Evolutionary conservation across 495 filamentous ascomycete species (phyloP).

Genomic region (Rhypophila decipiens): DNA sequence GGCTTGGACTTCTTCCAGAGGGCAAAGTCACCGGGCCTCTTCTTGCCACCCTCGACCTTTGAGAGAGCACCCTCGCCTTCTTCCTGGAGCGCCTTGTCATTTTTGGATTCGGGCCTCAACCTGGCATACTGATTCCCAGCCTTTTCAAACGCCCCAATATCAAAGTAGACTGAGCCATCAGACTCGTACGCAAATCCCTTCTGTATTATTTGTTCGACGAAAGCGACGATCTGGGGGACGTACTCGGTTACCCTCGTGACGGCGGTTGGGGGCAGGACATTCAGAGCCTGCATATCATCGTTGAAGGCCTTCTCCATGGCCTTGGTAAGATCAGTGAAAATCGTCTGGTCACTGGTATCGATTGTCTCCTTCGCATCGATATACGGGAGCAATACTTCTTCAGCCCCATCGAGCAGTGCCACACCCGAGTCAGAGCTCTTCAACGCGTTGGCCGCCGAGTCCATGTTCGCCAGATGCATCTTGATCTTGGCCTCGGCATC

Average conservation of each 20-base stretch:
- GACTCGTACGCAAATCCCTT: constrained; percentile 84
- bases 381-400: constrained; percentile 74
- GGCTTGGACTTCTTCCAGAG: constrained; percentile 91
- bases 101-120: constrained; percentile 79
- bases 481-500: constrained; percentile 82
- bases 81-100: constrained; percentile 72
- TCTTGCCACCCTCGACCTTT: constrained; percentile 61
- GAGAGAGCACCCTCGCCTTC: constrained; percentile 86
- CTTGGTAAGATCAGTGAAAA: constrained; percentile 70
- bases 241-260: constrained; percentile 88
- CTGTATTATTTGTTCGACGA: constrained; percentile 68
- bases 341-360: constrained; percentile 63
- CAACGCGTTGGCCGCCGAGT: constrained; percentile 54
- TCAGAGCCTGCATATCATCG: constrained; percentile 77
- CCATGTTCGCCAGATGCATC: constrained; percentile 82
- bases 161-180: constrained; percentile 90
- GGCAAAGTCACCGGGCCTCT: constrained; percentile 75
- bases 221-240: constrained; percentile 65
- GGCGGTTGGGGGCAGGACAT: constrained; percentile 75
- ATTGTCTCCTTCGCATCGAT: constrained; percentile 72
- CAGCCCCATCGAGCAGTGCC: constrained; percentile 45
- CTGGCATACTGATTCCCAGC: constrained; percentile 79
- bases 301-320: constrained; percentile 79
- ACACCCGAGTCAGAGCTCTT: constrained; percentile 32
- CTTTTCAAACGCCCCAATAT: constrained; percentile 80